Percentiles rank a stretch among this genome's conserved stretches.
Evolutionary conservation across 768 basidiomycete species (phyloP).

Genomic region (Agrocybe chaxingu): DNA sequence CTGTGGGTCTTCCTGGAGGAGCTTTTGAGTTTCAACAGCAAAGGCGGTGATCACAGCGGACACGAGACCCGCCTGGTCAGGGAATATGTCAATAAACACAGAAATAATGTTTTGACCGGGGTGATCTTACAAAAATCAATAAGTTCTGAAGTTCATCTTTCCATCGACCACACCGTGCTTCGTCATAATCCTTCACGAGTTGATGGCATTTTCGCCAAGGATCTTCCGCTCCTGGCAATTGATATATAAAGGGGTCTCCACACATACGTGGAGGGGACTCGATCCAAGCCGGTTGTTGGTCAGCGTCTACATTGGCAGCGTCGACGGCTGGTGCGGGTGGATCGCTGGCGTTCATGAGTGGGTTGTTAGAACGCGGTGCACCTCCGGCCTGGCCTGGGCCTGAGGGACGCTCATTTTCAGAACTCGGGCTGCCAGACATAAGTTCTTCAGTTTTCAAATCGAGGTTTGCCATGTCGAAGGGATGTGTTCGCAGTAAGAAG

Average conservation of each 20-base stretch:
- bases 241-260: not conserved
- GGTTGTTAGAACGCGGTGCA: no score
- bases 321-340: no score
- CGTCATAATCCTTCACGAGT: not conserved
- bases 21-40: slow-evolving; percentile 12
- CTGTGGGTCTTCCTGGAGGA: slow-evolving; percentile 4
- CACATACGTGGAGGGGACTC: not conserved
- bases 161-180: not conserved
- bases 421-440: no score
- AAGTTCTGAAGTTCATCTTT: slow-evolving; percentile 3
- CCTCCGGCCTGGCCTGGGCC: no score
- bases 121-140: slow-evolving; percentile 1
- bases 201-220: not conserved
- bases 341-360: no score
- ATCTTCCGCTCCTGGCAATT: not conserved
- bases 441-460: no score
- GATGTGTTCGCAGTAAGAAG: no score
- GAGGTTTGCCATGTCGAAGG: no score
- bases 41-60: slow-evolving; percentile 16
- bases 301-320: no score
- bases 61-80: slow-evolving; percentile 13
- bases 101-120: not conserved
- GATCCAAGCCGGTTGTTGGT: no score
- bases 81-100: not conserved
- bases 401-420: no score